Percentiles rank a stretch among this genome's conserved stretches.
Conservation (phyloP, 164 flowering plant genomes). For the Magnolia sinica region DNA sequence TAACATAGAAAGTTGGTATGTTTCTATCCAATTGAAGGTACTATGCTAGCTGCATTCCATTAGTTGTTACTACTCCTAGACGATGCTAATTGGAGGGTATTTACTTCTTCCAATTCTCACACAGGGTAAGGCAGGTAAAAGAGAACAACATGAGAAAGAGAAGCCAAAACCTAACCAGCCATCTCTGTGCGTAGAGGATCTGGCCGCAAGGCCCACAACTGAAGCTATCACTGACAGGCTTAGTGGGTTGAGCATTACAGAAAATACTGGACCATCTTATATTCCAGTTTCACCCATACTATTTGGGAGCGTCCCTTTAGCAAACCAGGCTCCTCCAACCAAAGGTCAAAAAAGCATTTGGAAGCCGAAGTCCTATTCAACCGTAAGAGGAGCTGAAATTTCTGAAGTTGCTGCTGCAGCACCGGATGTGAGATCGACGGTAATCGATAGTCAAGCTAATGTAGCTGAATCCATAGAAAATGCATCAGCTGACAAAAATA, state of each 20-base stretch:
- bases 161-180: conserved; percentile 23
- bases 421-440: conserved; percentile 1
- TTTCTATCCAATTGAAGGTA: neutral
- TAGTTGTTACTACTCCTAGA: too few relatives aligned
- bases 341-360: conserved; percentile 29
- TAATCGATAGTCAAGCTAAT: conserved; percentile 9
- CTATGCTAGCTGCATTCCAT: neutral
- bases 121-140: conserved; percentile 35
- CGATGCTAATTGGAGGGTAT: neutral
- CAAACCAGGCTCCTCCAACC: conserved; percentile 19
- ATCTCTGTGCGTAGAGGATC: conserved; percentile 17
- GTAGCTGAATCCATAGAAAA: conserved; percentile 14
- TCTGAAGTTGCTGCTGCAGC: conserved; percentile 25
- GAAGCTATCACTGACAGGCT: conserved; percentile 34
- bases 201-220: conserved; percentile 1
- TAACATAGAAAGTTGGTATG: neutral
- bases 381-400: conserved; percentile 35
- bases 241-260: conserved; percentile 30
- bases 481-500: conserved; percentile 20
- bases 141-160: conserved; percentile 38
- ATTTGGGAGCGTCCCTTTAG: conserved; percentile 26
- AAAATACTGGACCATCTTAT: conserved; percentile 18
- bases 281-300: conserved; percentile 22
- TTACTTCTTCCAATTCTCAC: neutral
- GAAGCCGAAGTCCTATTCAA: conserved; percentile 61